Evolutionary conservation across 2,329 filamentous ascomycete species (phyloP).

Genomic region (Pezicula rhizophila): DNA sequence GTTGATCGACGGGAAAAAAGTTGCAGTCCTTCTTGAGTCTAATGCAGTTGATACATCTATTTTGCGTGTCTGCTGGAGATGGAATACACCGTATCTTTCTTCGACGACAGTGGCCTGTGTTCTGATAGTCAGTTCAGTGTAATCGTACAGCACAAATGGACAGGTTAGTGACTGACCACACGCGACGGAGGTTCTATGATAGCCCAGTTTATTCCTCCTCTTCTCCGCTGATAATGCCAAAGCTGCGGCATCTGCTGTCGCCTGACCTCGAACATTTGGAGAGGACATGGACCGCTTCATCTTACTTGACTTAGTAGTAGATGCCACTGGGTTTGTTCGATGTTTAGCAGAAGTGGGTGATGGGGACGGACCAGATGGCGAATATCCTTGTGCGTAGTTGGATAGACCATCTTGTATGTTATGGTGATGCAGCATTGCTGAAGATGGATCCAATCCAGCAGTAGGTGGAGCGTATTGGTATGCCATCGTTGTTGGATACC

Average conservation of each 20-base stretch:
- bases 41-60: slow-evolving; percentile 87
- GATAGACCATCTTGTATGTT: slow-evolving; percentile 12
- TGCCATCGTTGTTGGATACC: slow-evolving; percentile 19
- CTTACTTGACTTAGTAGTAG: slow-evolving; percentile 19
- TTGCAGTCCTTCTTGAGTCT: slow-evolving; percentile 90
- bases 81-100: slow-evolving; percentile 90
- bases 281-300: slow-evolving; percentile 45
- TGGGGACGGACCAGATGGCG: slow-evolving; percentile 13
- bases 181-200: slow-evolving; percentile 90
- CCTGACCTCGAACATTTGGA: slow-evolving; percentile 39
- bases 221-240: slow-evolving; percentile 46
- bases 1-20: slow-evolving; percentile 83
- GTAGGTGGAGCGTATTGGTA: slow-evolving; percentile 23
- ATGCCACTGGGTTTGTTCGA: slow-evolving; percentile 6
- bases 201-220: slow-evolving; percentile 86
- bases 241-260: slow-evolving; percentile 27
- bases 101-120: slow-evolving; percentile 76
- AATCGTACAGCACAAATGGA: slow-evolving; percentile 8
- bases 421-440: slow-evolving; percentile 18
- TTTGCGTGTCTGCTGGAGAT: slow-evolving; percentile 63
- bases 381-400: slow-evolving; percentile 15
- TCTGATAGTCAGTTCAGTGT: slow-evolving; percentile 5
- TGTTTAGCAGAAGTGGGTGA: slow-evolving; percentile 16
- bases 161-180: slow-evolving; percentile 65
- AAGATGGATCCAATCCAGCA: slow-evolving; percentile 19